Percentiles rank a stretch among this genome's conserved stretches.
These are phyloP conservation scores for Pythium volutum DNA, from an alignment of 352 stramenopile species.

Conservation along the genomic window DNA sequence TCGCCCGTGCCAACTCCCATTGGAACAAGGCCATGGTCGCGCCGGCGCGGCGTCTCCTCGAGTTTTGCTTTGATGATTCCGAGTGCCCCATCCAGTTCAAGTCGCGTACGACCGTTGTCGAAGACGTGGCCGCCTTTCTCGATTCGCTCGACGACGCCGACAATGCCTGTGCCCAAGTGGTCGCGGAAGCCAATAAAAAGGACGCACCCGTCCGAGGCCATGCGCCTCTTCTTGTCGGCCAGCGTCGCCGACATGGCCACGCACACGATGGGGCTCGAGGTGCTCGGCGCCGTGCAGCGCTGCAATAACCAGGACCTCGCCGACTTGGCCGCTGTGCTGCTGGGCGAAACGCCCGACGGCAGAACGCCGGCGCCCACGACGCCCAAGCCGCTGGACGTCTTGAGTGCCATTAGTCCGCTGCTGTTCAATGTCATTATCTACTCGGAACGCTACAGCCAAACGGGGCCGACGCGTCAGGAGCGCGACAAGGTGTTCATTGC, in stretches of 20 bases:
- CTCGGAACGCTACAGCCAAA: constrained; percentile 3
- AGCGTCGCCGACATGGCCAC: background rate
- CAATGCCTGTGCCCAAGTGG: constrained; percentile 17
- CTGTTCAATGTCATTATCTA: constrained; percentile 14
- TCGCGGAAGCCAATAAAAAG: background rate
- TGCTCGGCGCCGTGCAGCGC: constrained; percentile 2
- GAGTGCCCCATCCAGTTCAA: constrained; percentile 10
- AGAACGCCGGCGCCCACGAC: constrained; percentile 2
- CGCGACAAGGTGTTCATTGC: constrained; percentile 18
- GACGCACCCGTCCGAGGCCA: background rate
- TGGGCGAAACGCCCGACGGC: background rate
- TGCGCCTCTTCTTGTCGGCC: constrained; percentile 3
- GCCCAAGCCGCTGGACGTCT: background rate
- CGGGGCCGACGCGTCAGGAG: background rate
- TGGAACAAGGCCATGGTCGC: constrained; percentile 19
- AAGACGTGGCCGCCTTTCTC: constrained; percentile 9
- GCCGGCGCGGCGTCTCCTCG: constrained; percentile 9
- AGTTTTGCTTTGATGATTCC: constrained; percentile 17
- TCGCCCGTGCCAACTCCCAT: constrained; percentile 9
- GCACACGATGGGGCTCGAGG: background rate
- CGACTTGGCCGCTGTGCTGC: background rate
- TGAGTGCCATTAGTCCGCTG: constrained; percentile 14
- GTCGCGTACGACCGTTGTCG: constrained; percentile 10
- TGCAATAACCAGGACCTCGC: background rate
- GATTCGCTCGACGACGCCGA: constrained; percentile 10